phyloP scores from a whole-genome alignment of 345 rosid genomes.

The Capsella bursapastoris region DNA sequence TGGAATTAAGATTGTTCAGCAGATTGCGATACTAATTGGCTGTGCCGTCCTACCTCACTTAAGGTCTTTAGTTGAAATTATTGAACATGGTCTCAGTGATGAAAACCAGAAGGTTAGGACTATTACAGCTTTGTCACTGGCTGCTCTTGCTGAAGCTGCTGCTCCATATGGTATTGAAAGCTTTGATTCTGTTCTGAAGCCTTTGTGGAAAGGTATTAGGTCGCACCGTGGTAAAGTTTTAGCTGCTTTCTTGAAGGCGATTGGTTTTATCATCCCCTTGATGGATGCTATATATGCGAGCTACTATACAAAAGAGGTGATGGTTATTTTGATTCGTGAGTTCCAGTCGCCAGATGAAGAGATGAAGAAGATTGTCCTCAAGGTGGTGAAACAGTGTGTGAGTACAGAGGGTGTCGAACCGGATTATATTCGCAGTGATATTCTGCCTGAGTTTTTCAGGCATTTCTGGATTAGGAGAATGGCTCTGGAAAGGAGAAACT shows the following conservation, averaged over 20 bases:
- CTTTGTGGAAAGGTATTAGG: constrained; percentile 98
- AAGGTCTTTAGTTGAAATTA: constrained; percentile 90
- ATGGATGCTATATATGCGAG: constrained; percentile 97
- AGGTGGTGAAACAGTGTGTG: constrained; percentile 99
- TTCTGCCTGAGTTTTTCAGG: constrained; percentile 89
- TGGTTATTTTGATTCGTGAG: constrained; percentile 94
- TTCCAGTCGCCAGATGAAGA: constrained; percentile 99
- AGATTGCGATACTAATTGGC: constrained; percentile 95
- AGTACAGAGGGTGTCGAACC: constrained; percentile 98
- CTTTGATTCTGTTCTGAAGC: constrained; percentile 95
- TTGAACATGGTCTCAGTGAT: constrained; percentile 93
- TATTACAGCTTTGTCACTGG: constrained; percentile 95
- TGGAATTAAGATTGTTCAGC: constrained; percentile 99
- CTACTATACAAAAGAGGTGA: constrained; percentile 96
- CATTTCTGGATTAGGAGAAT: constrained; percentile 97
- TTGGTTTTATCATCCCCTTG: constrained; percentile 96
- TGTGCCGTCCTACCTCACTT: constrained; percentile 98
- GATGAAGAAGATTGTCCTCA: constrained; percentile 97
- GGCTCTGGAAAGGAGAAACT: constrained; percentile 97
- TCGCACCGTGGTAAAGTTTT: constrained; percentile 98
- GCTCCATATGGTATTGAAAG: constrained; percentile 99
- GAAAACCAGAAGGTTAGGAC: constrained; percentile 99
- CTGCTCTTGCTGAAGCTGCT: constrained; percentile 99
- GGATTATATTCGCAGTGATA: constrained; percentile 85
- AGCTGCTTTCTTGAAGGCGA: constrained; percentile 99